Evolutionary conservation across 805 yeast species (phyloP), one percentile per base, ranked within the genome.

Genomic region (Yarrowia porcina): DNA sequence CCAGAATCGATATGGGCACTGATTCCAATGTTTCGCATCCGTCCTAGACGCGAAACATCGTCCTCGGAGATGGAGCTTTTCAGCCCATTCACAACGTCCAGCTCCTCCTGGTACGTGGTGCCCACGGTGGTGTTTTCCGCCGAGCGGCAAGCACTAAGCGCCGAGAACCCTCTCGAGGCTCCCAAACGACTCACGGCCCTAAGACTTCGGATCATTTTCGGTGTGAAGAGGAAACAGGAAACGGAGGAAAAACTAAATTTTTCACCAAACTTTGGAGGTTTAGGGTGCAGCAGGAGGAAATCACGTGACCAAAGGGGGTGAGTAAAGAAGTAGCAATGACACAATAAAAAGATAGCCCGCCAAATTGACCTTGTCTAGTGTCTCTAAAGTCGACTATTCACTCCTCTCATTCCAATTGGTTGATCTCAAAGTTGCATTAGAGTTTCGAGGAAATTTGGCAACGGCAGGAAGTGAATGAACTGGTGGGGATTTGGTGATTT

Each of bases 1-100:
- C 99, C 99, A 3, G 97, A 90, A 74, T 94, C 99, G 70, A 94
- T 94, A 75, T 94, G 99, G 10, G 99, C 99, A 15, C 97, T 90
- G 64, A 94, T 90, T 75, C 99, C 99, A 68, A 94, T 94, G 74
- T 94, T 94, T 76, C 99, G 83, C 83, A 92, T 82, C 61, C 81
- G 78, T 7, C 76, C 69, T 18, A 89, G 77, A 30, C 85, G 78
- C 11, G 72, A 23, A n/a, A 63, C 61, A 63, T 77, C 80, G 44
- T 68, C 65, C 50, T 72, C 65, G 66, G 73, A 32, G 68, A 77
- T 42, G 44, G 67, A 17, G 68, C 18, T 21, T 41, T 57, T 45
- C 27, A 59, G 52, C 27, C 17, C n/a, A 13, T 33, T 45, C 21
- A 59, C 54, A 4, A 45, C 52, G 15, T 33, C 54, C 23, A 59